Base-by-base conservation (phyloP, 73 alveolate genomes). In the Blepharisma stoltei region DNA sequence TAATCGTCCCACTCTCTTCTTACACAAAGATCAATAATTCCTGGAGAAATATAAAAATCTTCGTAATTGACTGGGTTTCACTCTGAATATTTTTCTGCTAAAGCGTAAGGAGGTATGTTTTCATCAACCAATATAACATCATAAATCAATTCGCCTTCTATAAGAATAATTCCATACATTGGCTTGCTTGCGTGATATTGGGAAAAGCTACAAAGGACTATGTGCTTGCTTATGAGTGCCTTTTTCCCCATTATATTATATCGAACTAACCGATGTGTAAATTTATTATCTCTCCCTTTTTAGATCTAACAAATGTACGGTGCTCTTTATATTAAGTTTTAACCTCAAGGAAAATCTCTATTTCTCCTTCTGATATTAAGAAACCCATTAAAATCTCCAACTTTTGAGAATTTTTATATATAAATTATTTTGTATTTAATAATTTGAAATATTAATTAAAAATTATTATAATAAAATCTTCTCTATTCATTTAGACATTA, bases 31-130 rank as follows among this genome's bases (percentile, higher is more conserved):
- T 60, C 73, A 38, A 60, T 60, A 5, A 60, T n/a, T 25, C 73
- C 73, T 2, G 73, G 73, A 25, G 73, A 60, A 60, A 60, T 60
- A 38, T 60, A 60, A 60, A 20, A 60, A 25, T 60, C 73, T 8
- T n/a, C 14, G 45, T 60, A 60, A 60, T 60, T 38, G 46, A 60
- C 18, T 14, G 23, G 14, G 18, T 60, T n/a, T 38, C 73, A 60
- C 23, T 60, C 46, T 14, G 47, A 60, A 60, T 14, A 60, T 25
- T 60, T 60, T 8, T 11, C 23, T 47, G 11, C 18, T 14, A 25
- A n/a, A 8, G 14, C 46, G 2, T n/a, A 2, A 9, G 46, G 18
- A 14, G 73, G 46, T 1, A 60, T 8, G 2, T n/a, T 14, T 14
- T 11, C 18, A 8, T 60, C 73, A 14, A 60, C n/a, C 14, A 18